phyloP scores from a whole-genome alignment of 768 basidiomycete genomes.

The Phaeotremella fagi region DNA sequence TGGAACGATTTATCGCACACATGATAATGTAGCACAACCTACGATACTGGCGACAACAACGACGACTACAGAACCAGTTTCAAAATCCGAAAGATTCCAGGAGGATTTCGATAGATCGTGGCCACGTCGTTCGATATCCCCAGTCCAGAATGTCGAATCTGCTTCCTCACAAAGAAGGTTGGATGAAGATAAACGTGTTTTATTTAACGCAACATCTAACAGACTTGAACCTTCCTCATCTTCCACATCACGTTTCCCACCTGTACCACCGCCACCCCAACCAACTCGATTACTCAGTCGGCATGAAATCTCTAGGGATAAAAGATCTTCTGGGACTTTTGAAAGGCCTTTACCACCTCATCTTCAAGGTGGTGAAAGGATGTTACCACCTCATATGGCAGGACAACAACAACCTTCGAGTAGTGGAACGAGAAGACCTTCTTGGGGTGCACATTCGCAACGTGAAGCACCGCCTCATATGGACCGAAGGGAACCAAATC shows the following conservation, averaged over 20 bases:
- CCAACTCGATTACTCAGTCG: conserved; percentile 19
- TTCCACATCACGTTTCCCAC: neutral
- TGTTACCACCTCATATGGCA: conserved; percentile 24
- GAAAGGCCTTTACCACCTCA: conserved; percentile 38
- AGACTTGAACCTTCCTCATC: conserved; percentile 65
- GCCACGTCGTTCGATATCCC: conserved; percentile 61
- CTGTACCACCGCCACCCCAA: too few relatives aligned
- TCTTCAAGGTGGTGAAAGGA: conserved; percentile 19
- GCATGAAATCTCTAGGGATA: neutral
- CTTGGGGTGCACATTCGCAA: conserved; percentile 23
- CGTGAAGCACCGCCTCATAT: conserved; percentile 17
- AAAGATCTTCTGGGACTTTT: conserved; percentile 7
- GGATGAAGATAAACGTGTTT: conserved; percentile 61
- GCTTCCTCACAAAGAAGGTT: conserved; percentile 50
- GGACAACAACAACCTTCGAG: neutral
- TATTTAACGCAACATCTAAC: conserved; percentile 96
- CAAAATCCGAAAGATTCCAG: conserved; percentile 80
- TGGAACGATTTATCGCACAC: conserved; percentile 67
- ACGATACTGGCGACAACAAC: conserved; percentile 40
- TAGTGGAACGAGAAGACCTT: conserved; percentile 2
- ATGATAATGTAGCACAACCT: conserved; percentile 35
- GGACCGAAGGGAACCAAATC: conserved; percentile 5
- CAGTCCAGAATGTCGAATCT: conserved; percentile 50
- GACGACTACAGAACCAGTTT: conserved; percentile 50
- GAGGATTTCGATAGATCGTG: conserved; percentile 96